Evolutionary conservation across 2,329 filamentous ascomycete species (phyloP).

Genomic region (Colletotrichum kahawae): DNA sequence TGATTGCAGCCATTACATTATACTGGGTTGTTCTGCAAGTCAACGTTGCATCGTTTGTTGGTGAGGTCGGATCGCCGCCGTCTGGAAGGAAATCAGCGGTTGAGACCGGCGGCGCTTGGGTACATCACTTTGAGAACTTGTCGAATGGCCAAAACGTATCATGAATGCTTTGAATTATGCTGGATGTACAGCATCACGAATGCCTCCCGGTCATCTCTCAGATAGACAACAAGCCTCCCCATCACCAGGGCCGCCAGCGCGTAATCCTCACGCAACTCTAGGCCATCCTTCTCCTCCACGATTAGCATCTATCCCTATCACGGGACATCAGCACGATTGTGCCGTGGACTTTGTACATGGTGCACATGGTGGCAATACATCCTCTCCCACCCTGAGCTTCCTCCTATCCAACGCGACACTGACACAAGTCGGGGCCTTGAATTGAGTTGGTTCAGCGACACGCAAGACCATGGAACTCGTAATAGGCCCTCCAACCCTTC

Average conservation of each 20-base stretch:
- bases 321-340: neutral
- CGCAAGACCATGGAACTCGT: neutral
- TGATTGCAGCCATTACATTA: too few species aligned
- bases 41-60: too few species aligned
- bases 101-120: too few species aligned
- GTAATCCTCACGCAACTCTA: neutral
- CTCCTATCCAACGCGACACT: neutral
- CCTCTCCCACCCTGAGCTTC: too few species aligned
- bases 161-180: constrained; percentile 10
- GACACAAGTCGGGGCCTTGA: neutral
- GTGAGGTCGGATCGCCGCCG: too few species aligned
- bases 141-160: neutral
- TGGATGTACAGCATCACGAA: neutral
- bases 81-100: too few species aligned
- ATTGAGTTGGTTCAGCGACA: neutral
- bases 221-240: neutral
- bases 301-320: neutral
- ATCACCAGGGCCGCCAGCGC: neutral
- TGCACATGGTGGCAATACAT: neutral
- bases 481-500: neutral
- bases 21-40: too few species aligned
- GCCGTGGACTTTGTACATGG: neutral
- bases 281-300: neutral
- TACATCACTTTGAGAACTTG: too few species aligned
- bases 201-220: neutral